These are phyloP conservation scores for Cenococcum geophilum DNA, from an alignment of 495 filamentous ascomycete genomes.

Conservation along the genomic window DNA sequence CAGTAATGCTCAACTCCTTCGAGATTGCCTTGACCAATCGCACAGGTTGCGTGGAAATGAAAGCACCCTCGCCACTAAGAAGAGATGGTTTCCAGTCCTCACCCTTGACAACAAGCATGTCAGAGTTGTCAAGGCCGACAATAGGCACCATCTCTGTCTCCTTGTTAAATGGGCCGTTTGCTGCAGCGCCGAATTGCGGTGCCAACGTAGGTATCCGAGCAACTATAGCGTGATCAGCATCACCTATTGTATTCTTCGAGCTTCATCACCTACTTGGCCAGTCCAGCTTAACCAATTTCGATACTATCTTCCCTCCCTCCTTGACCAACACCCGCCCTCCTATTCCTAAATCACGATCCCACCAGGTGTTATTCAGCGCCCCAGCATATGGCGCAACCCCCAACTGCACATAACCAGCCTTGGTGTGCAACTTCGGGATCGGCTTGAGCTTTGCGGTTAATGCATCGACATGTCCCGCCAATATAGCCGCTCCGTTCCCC, in stretches of 20 bases:
- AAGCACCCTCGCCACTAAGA: constrained; percentile 50
- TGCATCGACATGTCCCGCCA: constrained; percentile 90
- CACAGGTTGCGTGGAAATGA: constrained; percentile 72
- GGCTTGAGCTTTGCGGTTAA: constrained; percentile 85
- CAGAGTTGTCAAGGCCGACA: constrained; percentile 76
- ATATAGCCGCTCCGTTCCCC: constrained; percentile 73
- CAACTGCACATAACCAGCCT: constrained; percentile 80
- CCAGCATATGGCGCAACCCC: constrained; percentile 92
- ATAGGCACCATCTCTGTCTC: constrained; percentile 95
- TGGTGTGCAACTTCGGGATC: constrained; percentile 69
- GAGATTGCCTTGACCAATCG: constrained; percentile 79
- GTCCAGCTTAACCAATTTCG: constrained; percentile 78
- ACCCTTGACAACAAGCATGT: constrained; percentile 36
- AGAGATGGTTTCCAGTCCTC: constrained; percentile 32
- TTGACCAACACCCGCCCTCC: constrained; percentile 83
- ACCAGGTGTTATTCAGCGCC: constrained; percentile 79
- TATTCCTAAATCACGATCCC: constrained; percentile 87
- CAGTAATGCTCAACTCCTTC: constrained; percentile 60
- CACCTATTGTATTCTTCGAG: not conserved
- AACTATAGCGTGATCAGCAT: constrained; percentile 41
- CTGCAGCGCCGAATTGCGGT: constrained; percentile 81
- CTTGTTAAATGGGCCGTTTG: constrained; percentile 70
- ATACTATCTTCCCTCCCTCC: constrained; percentile 71
- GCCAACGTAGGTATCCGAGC: constrained; percentile 89
- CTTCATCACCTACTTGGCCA: constrained; percentile 59